Evolutionary conservation across 306 rosid genomes (phyloP).

Genomic region (Albizia julibrissin): DNA sequence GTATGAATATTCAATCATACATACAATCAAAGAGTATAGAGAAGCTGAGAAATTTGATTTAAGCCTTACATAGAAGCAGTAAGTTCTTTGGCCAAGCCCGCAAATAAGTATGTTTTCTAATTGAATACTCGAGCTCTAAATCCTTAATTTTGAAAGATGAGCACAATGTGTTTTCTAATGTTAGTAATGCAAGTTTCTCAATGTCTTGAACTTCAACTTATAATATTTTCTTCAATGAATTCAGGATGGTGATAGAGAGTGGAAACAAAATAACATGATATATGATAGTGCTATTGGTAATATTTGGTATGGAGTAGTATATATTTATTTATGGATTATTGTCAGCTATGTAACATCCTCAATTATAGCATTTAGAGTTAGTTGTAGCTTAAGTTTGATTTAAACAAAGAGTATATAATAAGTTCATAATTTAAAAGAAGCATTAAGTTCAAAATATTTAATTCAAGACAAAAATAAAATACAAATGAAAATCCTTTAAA

Average conservation of each 20-base stretch:
- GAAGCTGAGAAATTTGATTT: slow-evolving; percentile 70
- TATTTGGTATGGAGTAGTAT: neutral
- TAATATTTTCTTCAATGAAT: neutral
- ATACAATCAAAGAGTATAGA: slow-evolving; percentile 46
- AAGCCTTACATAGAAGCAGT: slow-evolving; percentile 74
- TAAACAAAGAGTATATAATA: too few species aligned
- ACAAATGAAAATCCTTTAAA: too few species aligned
- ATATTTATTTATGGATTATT: neutral
- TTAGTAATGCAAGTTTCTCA: neutral
- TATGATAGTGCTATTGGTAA: neutral
- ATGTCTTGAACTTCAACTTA: neutral
- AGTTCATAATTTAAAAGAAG: too few species aligned
- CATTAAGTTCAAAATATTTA: too few species aligned
- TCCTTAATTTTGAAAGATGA: neutral
- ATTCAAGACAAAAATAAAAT: too few species aligned
- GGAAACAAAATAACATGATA: neutral
- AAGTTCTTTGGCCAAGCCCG: slow-evolving; percentile 73
- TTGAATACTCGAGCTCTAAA: neutral
- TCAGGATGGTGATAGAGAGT: neutral
- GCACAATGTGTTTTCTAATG: neutral
- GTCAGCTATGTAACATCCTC: too few species aligned
- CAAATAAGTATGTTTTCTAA: slow-evolving; percentile 14
- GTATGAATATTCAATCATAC: slow-evolving; percentile 48
- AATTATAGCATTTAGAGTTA: too few species aligned
- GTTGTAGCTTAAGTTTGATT: too few species aligned